Percentiles rank a stretch among this genome's conserved stretches.
phyloP scores from a whole-genome alignment of 495 filamentous ascomycete species.

The Entonaema liquescens region DNA sequence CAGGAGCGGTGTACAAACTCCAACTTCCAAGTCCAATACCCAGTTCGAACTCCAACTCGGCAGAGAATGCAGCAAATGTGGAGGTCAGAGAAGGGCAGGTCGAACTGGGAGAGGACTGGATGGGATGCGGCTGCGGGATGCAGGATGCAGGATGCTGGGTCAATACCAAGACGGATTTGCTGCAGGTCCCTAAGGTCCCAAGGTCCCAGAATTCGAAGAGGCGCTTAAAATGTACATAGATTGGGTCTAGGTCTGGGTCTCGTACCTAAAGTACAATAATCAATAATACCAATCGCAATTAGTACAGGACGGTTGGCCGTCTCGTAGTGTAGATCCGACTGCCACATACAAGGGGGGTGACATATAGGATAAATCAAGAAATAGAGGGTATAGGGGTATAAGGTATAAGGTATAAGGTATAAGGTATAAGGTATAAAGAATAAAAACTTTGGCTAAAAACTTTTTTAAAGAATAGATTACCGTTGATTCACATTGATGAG shows the following conservation, averaged over 20 bases:
- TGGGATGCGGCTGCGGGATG: constrained; percentile 26
- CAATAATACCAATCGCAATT: constrained; percentile 13
- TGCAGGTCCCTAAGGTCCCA: constrained; percentile 33
- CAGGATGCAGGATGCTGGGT: constrained; percentile 33
- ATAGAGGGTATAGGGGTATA: not conserved
- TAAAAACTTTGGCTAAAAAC: constrained; percentile 25
- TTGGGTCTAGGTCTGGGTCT: constrained; percentile 9
- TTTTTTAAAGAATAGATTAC: constrained; percentile 3
- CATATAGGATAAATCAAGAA: constrained; percentile 20
- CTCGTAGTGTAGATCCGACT: constrained; percentile 16
- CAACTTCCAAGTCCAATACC: constrained; percentile 1
- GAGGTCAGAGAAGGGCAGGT: constrained; percentile 26
- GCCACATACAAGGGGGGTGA: constrained; percentile 3
- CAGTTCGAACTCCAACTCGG: constrained; percentile 20
- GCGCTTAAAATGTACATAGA: constrained; percentile 26
- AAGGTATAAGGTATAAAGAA: not conserved
- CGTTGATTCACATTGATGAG: constrained; percentile 5
- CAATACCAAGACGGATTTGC: constrained; percentile 35
- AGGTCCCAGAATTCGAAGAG: constrained; percentile 32
- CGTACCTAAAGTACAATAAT: constrained; percentile 3
- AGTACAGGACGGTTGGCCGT: constrained; percentile 1
- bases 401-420: not conserved
- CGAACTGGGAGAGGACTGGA: constrained; percentile 7
- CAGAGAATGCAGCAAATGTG: constrained; percentile 27
- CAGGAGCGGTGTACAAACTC: constrained; percentile 35